Base-by-base conservation (phyloP, 495 filamentous ascomycete species). In the Tuber umbilicatum region DNA sequence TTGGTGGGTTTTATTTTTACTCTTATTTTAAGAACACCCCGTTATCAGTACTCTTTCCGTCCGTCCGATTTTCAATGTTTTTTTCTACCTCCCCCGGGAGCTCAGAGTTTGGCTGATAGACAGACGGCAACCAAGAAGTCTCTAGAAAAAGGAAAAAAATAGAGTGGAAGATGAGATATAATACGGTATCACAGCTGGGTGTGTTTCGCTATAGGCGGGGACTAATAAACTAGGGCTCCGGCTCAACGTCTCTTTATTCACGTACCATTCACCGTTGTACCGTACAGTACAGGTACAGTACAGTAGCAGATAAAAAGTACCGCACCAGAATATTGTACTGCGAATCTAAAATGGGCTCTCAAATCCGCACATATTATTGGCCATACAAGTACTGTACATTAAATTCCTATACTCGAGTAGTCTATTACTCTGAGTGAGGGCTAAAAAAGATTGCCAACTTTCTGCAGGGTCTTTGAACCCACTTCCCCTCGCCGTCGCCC, bases 1-100 rank as follows among this genome's bases (percentile, higher is more conserved):
- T 68, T 55, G 43, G 38, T n/a, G 21, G 1, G 9, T n/a, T 50
- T 45, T 68, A 5, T 17, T 43, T 17, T 43, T 43, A 1, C 5
- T 45, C 14, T 19, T 19, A 19, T 45, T 21, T 45, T 45, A 45
- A 42, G 73, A 74, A 78, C 69, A 71, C 74, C 60, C 72, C 39
- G 50, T 37, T 75, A 75, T 50, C 73, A 70, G 75, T 31, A 68
- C 38, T 60, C 45, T 31, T 67, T 72, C 75, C 69, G 75, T 77
- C 74, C 47, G 64, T 45, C 31, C 55, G 60, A 23, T 27, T 75
- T 50, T 72, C 6, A 5, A 5, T 7, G 5, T 50, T 50, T 50
- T 47, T 23, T n/a, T n/a, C 23, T 5, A 50, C 42, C 42, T 2
- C 5, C 14, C 17, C 5, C 9, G 45, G 45, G 45, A 50, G 6